Conservation (phyloP, 2,329 filamentous ascomycete genomes). For the Alternaria arborescens region DNA sequence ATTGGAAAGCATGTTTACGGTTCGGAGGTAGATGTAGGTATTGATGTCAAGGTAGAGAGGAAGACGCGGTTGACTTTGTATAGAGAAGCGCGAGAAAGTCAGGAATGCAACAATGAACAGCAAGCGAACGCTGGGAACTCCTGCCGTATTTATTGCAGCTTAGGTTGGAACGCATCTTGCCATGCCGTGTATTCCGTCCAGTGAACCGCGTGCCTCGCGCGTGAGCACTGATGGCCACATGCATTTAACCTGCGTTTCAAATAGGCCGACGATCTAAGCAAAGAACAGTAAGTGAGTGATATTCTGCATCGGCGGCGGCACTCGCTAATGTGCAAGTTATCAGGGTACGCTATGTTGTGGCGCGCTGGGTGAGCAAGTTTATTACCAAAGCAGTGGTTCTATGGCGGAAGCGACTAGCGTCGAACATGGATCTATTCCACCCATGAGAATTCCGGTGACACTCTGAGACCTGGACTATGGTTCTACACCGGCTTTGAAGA, state of each 20-base stretch:
- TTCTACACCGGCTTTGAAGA: not conserved
- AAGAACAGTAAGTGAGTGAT: conserved; percentile 31
- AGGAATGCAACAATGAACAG: conserved; percentile 8
- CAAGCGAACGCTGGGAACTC: conserved; percentile 19
- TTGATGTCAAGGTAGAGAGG: conserved; percentile 3
- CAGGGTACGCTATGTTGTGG: conserved; percentile 13
- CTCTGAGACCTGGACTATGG: not conserved
- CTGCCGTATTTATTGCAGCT: conserved; percentile 41
- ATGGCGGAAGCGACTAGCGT: conserved; percentile 26
- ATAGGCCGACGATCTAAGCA: conserved; percentile 21
- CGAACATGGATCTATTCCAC: conserved; percentile 26
- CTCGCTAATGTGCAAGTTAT: conserved; percentile 22
- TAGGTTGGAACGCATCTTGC: conserved; percentile 24
- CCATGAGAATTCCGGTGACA: conserved; percentile 11
- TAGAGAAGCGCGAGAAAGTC: conserved; percentile 5
- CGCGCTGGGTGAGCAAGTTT: conserved; percentile 43
- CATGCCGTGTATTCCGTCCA: conserved; percentile 39
- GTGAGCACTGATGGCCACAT: conserved; percentile 22
- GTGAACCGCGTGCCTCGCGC: conserved; percentile 31
- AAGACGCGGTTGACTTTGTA: not conserved
- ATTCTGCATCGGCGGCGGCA: conserved; percentile 30
- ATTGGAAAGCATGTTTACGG: conserved; percentile 42
- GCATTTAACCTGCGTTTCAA: conserved; percentile 25
- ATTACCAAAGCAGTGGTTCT: conserved; percentile 31
- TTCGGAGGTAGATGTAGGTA: conserved; percentile 1